Base-by-base conservation (phyloP, 768 basidiomycete species). In the Amanita rimosa region DNA sequence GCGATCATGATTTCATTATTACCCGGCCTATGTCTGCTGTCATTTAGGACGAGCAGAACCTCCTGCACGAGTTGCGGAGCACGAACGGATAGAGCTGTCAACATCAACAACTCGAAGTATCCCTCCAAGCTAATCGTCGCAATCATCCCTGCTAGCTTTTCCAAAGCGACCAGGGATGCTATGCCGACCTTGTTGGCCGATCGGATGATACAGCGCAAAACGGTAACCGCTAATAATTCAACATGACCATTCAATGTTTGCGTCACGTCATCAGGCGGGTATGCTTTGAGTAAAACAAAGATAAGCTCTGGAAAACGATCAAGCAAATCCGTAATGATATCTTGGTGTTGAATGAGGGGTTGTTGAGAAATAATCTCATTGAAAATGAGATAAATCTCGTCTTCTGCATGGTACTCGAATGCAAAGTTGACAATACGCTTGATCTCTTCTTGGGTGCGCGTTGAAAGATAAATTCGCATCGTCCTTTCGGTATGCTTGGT, bases 21-120 rank as follows among this genome's bases (percentile, higher is more conserved):
- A 3, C 60, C 53, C 47, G 39, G 41, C 61, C 49, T 48, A 2
- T 52, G 48, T 1, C 73, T 69, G 26, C 65, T 65, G 33, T 80
- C 81, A 52, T 79, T 70, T 9, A 85, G 61, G 3, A 81, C 76
- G 1, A 83, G 61, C 6, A 85, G 66, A 2, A 78, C 62, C 59
- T 84, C 82, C 55, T 81, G 81, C 0, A 73, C 66, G 2, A 82
- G 64, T 6, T 71, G 64, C 24, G 65, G 66, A 0, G 76, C 60
- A 0, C 81, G 74, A 33, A 81, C 69, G 44, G 70, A 73, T n/a
- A 75, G 62, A 0, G 75, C 64, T 0, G 73, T 64, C 14, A 75
- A 58, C 67, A 74, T 75, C 10, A 83, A 63, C 4, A 81, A 54
- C 39, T 79, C 73, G 16, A 75, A 62, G 51, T 81, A 84, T 10